Evolutionary conservation across 1,139 yeast species (phyloP).

Genomic region (Lodderomyces metapsilosis): DNA sequence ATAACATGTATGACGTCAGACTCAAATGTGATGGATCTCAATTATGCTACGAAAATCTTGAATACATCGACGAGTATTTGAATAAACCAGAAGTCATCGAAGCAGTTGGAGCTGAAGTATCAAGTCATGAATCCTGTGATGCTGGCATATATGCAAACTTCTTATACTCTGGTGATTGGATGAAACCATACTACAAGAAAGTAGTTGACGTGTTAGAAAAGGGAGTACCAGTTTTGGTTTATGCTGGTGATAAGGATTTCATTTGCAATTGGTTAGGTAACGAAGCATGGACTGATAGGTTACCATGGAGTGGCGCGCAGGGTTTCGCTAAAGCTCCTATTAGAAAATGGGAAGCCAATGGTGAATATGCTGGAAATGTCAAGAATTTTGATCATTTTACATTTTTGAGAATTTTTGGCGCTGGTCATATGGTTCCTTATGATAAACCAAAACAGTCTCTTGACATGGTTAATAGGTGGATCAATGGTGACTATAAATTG

Average conservation of each 20-base stretch:
- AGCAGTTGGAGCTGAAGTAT: conserved; percentile 90
- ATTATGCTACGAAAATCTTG: conserved; percentile 60
- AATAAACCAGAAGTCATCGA: conserved; percentile 47
- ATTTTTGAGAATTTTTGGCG: conserved; percentile 46
- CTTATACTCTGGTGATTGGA: conserved; percentile 86
- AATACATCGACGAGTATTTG: conserved; percentile 33
- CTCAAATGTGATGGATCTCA: conserved; percentile 74
- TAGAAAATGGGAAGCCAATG: conserved; percentile 38
- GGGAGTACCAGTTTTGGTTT: conserved; percentile 67
- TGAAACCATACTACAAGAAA: conserved; percentile 79
- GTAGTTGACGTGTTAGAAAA: conserved; percentile 56
- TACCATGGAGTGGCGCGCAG: conserved; percentile 63
- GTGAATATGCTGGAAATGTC: conserved; percentile 44
- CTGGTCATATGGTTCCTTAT: conserved; percentile 53
- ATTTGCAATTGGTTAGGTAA: conserved; percentile 88
- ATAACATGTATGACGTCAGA: conserved; percentile 91
- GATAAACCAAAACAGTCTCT: conserved; percentile 47
- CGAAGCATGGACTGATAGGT: conserved; percentile 73
- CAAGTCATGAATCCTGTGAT: conserved; percentile 78
- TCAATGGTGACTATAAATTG: conserved; percentile 32
- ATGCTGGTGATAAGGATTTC: no score
- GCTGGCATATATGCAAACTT: conserved; percentile 80
- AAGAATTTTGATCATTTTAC: conserved; percentile 47
- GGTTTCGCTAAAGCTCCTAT: conserved; percentile 47
- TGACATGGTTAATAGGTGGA: conserved; percentile 50